phyloP scores from a whole-genome alignment of 2,329 filamentous ascomycete genomes.

The Fusarium sp. region DNA sequence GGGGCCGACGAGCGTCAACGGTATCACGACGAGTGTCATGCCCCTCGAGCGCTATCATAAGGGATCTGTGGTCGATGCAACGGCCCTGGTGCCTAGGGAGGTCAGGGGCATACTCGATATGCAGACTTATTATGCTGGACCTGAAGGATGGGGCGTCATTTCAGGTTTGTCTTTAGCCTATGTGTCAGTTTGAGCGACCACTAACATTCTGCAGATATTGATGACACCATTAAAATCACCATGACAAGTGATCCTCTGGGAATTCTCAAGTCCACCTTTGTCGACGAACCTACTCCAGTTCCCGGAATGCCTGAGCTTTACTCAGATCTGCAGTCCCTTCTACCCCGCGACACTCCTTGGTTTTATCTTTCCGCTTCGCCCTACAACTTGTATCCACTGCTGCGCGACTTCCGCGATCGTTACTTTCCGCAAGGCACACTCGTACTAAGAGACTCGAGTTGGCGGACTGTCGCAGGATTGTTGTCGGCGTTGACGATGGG shows the following conservation, averaged over 20 bases:
- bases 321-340: constrained; percentile 66
- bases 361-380: constrained; percentile 96
- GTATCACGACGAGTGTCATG: constrained; percentile 75
- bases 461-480: constrained; percentile 85
- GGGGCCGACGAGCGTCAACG: constrained; percentile 77
- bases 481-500: constrained; percentile 82
- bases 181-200: neutral
- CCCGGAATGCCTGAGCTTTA: constrained; percentile 89
- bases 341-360: constrained; percentile 75
- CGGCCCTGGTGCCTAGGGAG: constrained; percentile 62
- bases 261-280: constrained; percentile 86
- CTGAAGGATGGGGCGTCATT: constrained; percentile 86
- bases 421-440: constrained; percentile 84
- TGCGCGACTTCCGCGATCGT: constrained; percentile 77
- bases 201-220: constrained; percentile 72
- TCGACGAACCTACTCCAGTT: constrained; percentile 77
- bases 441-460: constrained; percentile 85
- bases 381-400: constrained; percentile 92
- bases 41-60: constrained; percentile 60
- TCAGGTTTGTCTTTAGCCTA: constrained; percentile 64
- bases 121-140: constrained; percentile 79
- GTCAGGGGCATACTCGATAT: constrained; percentile 69
- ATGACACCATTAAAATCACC: constrained; percentile 96
- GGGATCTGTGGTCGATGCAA: constrained; percentile 59
- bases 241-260: constrained; percentile 83